Conservation (phyloP, 768 basidiomycete species). For the Boletus tomentosulus region DNA sequence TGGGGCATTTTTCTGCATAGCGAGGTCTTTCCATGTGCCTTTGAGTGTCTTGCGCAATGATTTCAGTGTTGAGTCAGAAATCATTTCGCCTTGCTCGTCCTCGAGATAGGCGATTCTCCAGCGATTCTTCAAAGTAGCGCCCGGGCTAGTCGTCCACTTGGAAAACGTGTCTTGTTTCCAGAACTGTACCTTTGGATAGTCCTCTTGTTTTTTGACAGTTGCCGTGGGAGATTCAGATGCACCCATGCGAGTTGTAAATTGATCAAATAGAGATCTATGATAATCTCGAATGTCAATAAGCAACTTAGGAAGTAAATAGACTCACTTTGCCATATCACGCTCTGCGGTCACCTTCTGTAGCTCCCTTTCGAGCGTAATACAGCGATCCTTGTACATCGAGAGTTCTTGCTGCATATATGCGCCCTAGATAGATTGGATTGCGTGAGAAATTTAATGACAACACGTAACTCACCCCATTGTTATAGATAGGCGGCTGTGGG, state of each 20-base stretch:
- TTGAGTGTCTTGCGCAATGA: background rate
- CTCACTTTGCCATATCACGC: background rate
- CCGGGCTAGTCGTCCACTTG: background rate
- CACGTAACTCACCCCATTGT: background rate
- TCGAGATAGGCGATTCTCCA: background rate
- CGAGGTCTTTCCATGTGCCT: background rate
- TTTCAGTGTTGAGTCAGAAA: background rate
- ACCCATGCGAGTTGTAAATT: background rate
- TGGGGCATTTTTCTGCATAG: background rate
- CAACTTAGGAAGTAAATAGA: background rate
- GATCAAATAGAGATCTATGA: background rate
- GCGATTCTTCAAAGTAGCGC: background rate
- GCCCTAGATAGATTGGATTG: background rate
- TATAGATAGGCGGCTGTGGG: background rate
- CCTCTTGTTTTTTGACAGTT: background rate
- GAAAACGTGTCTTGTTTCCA: background rate
- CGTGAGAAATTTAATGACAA: background rate
- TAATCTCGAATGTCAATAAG: background rate
- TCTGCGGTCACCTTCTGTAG: background rate
- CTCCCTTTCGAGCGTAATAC: background rate
- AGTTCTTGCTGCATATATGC: background rate
- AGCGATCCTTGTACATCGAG: background rate
- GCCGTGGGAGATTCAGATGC: background rate
- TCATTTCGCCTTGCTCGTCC: background rate
- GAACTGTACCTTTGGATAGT: background rate